These are phyloP conservation scores for Perilla frutescens DNA, from an alignment of 257 asterid genomes.

Conservation along the genomic window DNA sequence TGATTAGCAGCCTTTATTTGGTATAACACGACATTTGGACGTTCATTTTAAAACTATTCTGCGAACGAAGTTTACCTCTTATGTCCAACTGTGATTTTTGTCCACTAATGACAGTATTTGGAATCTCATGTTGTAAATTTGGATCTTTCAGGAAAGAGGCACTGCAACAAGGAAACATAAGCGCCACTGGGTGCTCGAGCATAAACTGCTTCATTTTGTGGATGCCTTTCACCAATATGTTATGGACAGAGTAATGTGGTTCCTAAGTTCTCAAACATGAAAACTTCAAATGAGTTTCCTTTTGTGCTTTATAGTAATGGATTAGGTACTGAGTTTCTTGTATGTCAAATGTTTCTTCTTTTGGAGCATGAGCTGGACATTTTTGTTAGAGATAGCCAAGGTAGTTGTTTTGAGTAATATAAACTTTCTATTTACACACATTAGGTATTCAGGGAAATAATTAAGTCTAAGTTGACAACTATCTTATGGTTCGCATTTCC, in stretches of 20 bases:
- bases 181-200: slow-evolving; percentile 93
- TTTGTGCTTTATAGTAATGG: slow-evolving; percentile 22
- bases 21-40: slow-evolving; percentile 24
- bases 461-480: background rate
- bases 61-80: slow-evolving; percentile 12
- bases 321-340: background rate
- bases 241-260: slow-evolving; percentile 85
- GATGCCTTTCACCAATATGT: slow-evolving; percentile 99
- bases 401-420: slow-evolving; percentile 6
- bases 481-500: background rate
- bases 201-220: slow-evolving; percentile 92
- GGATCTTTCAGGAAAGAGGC: slow-evolving; percentile 70
- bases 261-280: slow-evolving; percentile 27
- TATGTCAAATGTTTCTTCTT: background rate
- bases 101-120: slow-evolving; percentile 13
- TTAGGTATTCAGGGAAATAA: background rate
- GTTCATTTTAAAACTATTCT: slow-evolving; percentile 15
- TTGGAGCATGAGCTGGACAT: slow-evolving; percentile 13
- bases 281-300: background rate
- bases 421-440: background rate
- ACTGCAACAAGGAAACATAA: slow-evolving; percentile 62
- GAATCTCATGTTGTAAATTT: slow-evolving; percentile 29
- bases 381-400: slow-evolving; percentile 4
- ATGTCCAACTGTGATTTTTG: slow-evolving; percentile 8
- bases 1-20: slow-evolving; percentile 1